A percentile compares a stretch with the other conserved stretches of the same genome.
These are phyloP conservation scores for Larix sibirica DNA, from an alignment of 83 land plant species.

Conservation along the genomic window DNA sequence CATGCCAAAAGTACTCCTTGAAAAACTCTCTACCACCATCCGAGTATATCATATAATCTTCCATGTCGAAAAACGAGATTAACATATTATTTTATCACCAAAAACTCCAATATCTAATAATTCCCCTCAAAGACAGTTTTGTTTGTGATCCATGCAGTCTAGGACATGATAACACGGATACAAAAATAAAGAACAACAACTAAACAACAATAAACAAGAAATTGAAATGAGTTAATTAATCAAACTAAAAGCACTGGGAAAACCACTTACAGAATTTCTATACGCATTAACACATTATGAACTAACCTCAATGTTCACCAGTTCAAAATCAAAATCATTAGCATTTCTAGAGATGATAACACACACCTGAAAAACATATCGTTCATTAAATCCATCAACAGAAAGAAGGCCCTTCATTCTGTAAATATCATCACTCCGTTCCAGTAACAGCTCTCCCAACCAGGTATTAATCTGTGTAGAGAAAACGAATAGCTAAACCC, in stretches of 20 bases:
- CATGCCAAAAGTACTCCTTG: no score
- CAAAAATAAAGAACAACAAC: neutral
- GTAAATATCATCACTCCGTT: conserved; percentile 92
- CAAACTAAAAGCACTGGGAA: neutral
- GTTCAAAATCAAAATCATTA: neutral
- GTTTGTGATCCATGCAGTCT: neutral
- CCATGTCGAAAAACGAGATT: neutral
- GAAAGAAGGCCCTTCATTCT: conserved; percentile 95
- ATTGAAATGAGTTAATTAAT: neutral
- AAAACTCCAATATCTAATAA: neutral
- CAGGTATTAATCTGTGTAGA: conserved; percentile 79
- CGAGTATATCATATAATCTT: neutral
- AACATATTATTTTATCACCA: conserved; percentile 1
- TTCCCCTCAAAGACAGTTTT: neutral
- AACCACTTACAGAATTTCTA: neutral
- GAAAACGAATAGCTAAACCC: neutral
- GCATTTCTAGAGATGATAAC: neutral
- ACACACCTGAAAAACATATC: conserved; percentile 95
- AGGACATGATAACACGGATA: neutral
- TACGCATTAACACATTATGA: neutral
- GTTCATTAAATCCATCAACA: conserved; percentile 83
- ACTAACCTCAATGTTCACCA: neutral
- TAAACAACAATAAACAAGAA: neutral
- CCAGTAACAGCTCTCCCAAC: conserved; percentile 78
- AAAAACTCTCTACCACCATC: no score